Conservation (phyloP, 1,139 yeast species). For the Protomyces pachydermus region DNA sequence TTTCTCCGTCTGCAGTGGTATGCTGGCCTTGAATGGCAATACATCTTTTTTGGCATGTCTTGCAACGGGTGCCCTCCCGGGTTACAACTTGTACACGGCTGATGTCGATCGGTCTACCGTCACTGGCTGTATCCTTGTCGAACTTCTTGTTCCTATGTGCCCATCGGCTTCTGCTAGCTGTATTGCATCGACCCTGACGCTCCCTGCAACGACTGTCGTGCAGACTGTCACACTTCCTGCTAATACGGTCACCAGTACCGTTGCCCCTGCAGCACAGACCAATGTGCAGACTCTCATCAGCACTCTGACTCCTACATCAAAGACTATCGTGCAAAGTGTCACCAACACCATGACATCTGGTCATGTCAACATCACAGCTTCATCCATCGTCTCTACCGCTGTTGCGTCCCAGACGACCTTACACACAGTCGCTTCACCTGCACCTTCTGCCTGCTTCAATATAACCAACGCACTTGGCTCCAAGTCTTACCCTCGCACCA, state of each 20-base stretch:
- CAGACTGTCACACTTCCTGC: conserved; percentile 52
- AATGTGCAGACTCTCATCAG: neutral
- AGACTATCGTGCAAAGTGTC: conserved; percentile 1
- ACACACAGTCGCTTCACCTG: neutral
- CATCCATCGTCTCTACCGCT: neutral
- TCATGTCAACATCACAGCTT: neutral
- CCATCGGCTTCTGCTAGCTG: neutral
- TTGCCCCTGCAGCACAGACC: conserved; percentile 3
- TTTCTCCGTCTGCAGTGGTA: conserved; percentile 11
- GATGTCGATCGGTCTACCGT: conserved; percentile 8
- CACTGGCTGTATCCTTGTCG: conserved; percentile 2
- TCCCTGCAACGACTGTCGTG: conserved; percentile 34
- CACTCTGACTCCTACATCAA: neutral
- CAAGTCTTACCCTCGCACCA: conserved; percentile 8
- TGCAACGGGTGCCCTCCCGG: conserved; percentile 12
- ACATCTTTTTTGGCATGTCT: conserved; percentile 7
- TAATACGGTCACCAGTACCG: neutral
- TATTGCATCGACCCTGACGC: conserved; percentile 24
- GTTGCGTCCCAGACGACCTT: neutral
- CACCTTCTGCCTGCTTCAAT: conserved; percentile 13
- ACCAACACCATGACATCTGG: neutral
- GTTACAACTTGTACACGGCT: conserved; percentile 8
- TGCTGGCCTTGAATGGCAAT: conserved; percentile 11
- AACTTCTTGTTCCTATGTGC: conserved; percentile 7
- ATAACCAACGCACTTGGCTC: conserved; percentile 4